Evolutionary conservation across 495 filamentous ascomycete species (phyloP).

Genomic region (Aspergillus panamensis): DNA sequence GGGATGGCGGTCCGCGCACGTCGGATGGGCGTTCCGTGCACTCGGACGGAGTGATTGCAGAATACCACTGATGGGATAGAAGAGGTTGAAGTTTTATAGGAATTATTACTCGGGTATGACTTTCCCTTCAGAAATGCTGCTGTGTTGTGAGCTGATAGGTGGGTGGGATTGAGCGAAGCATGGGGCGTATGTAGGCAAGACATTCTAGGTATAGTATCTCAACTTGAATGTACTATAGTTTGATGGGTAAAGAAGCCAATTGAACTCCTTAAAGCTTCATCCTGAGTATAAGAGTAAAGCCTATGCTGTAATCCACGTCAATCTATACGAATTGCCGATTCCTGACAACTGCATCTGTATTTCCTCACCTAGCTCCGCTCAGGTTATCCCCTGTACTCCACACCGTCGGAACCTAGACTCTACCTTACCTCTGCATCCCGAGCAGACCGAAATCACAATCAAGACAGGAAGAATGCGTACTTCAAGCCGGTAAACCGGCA

Average conservation of each 20-base stretch:
- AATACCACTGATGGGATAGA: neutral
- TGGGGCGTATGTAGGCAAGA: no score
- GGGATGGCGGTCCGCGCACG: slow-evolving; percentile 10
- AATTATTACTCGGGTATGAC: no score
- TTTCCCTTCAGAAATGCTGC: no score
- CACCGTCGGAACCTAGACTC: slow-evolving; percentile 2
- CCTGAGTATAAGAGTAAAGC: no score
- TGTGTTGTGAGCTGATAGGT: no score
- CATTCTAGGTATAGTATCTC: no score
- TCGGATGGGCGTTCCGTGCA: slow-evolving; percentile 11
- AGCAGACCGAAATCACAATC: neutral
- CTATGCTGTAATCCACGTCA: no score
- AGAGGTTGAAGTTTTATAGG: neutral
- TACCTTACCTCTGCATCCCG: neutral
- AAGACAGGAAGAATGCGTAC: neutral
- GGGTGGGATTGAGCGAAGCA: no score
- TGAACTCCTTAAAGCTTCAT: no score
- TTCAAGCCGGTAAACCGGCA: neutral
- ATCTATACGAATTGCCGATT: neutral
- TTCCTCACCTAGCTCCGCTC: neutral
- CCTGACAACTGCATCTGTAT: neutral
- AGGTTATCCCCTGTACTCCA: neutral
- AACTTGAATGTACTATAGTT: no score
- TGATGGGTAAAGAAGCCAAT: no score
- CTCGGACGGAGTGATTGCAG: neutral